Base-by-base conservation (phyloP, 352 stramenopile genomes). In the Pythium sp. region DNA sequence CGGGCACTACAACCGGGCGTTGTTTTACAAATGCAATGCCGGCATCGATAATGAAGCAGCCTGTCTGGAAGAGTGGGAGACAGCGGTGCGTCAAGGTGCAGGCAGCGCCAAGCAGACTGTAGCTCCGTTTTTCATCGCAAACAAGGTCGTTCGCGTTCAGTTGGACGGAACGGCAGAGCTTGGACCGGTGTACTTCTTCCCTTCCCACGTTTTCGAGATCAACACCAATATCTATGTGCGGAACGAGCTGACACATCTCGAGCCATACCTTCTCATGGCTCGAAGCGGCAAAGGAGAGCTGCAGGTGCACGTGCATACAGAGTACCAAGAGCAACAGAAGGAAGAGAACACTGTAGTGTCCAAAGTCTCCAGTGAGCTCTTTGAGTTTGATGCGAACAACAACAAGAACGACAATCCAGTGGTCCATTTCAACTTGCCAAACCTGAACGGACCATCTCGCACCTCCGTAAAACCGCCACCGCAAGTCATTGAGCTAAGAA, bases 231-330 rank as follows among this genome's bases (percentile, higher is more conserved):
- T 90, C 4, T 92, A 78, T 64, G 72, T 92, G 12, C 84, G 84
- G 30, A 90, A 88, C 55, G 69, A 82, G 47, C 74, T 92, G n/a
- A 85, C 84, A 2, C 84, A 92, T 59, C 81, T 92, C 28, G 84
- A 92, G 58, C 64, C 73, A 14, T 51, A 90, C 6, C 26, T 36
- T 2, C 51, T 92, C 22, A 20, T 68, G 30, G 84, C 78, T 6
- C 63, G 54, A 2, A 89, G 80, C 67, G 84, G 79, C 1, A 71
- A 77, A 67, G 83, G 80, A 4, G 65, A 62, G 2, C 56, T 91
- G 9, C 56, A 55, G 0, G 9, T 89, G 14, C 67, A 43, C 11
- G 30, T 68, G 14, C 14, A 41, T 5, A 14, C 58, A 3, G 51
- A 65, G 28, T 55, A 62, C 1, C n/a, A 38, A 38, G 59, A 22